Percentiles rank a stretch among this genome's conserved stretches.
Evolutionary conservation across 2,329 filamentous ascomycete species (phyloP).

Genomic region (Paecilomyces sp.): DNA sequence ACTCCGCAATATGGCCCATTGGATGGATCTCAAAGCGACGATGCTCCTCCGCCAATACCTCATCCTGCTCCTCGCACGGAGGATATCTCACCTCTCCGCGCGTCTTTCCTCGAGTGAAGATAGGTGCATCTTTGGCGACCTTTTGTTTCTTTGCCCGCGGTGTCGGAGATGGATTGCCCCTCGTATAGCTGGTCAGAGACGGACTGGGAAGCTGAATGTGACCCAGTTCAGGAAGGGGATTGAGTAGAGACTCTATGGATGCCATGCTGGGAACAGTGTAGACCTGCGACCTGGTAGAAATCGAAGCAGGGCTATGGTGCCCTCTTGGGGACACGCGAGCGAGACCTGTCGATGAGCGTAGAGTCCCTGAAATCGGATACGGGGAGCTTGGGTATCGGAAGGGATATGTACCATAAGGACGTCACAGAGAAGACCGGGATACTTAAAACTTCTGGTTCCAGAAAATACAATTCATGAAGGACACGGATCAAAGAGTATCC

Average conservation of each 20-base stretch:
- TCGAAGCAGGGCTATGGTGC: background rate
- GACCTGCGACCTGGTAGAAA: background rate
- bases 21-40: slow-evolving; percentile 60
- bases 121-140: slow-evolving; percentile 57
- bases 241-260: slow-evolving; percentile 60
- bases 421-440: background rate
- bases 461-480: background rate
- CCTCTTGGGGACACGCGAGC: background rate
- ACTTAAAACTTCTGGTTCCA: background rate
- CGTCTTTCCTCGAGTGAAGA: slow-evolving; percentile 55
- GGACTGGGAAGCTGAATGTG: slow-evolving; percentile 26
- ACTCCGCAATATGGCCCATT: slow-evolving; percentile 52
- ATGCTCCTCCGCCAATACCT: slow-evolving; percentile 51
- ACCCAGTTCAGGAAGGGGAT: slow-evolving; percentile 45
- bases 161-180: slow-evolving; percentile 20
- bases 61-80: slow-evolving; percentile 62
- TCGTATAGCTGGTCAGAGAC: slow-evolving; percentile 37
- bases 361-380: background rate
- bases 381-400: background rate
- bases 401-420: background rate
- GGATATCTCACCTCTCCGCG: slow-evolving; percentile 65
- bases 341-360: background rate
- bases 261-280: slow-evolving; percentile 45
- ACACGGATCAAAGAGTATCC: background rate
- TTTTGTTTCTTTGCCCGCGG: slow-evolving; percentile 42